Conservation (phyloP, 352 stramenopile species). For the Thalassiosira hispida region DNA sequence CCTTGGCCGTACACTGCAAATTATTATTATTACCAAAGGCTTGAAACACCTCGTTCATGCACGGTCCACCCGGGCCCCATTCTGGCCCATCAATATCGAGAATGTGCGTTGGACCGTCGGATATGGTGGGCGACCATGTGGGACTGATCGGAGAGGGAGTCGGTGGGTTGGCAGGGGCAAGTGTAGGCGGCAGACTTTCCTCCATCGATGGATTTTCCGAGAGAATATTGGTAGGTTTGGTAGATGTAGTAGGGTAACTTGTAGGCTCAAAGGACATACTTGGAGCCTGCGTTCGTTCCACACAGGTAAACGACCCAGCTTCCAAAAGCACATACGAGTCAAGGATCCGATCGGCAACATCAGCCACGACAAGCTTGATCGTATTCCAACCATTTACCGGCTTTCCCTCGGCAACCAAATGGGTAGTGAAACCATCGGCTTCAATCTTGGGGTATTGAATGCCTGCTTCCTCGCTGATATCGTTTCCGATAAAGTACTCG, state of each 20-base stretch:
- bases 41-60: conserved; percentile 16
- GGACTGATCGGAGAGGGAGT: too few species aligned
- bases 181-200: too few species aligned
- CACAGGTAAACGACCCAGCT: conserved; percentile 28
- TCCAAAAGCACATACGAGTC: conserved; percentile 36
- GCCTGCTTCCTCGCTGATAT: neutral
- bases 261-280: too few species aligned
- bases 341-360: conserved; percentile 28
- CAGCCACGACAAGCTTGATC: conserved; percentile 37
- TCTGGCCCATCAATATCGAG: too few species aligned
- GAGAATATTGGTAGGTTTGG: too few species aligned
- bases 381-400: conserved; percentile 8
- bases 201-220: too few species aligned
- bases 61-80: conserved; percentile 4
- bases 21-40: conserved; percentile 1
- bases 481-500: conserved; percentile 48
- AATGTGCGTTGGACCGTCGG: too few species aligned
- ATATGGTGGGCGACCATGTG: too few species aligned
- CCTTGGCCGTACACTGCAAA: conserved; percentile 24
- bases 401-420: conserved; percentile 11
- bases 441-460: conserved; percentile 28
- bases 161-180: too few species aligned
- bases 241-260: too few species aligned
- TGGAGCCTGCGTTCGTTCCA: neutral
- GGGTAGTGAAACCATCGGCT: conserved; percentile 39